Evolutionary conservation across 306 rosid species (phyloP).

Genomic region (Dryas alaskensis): DNA sequence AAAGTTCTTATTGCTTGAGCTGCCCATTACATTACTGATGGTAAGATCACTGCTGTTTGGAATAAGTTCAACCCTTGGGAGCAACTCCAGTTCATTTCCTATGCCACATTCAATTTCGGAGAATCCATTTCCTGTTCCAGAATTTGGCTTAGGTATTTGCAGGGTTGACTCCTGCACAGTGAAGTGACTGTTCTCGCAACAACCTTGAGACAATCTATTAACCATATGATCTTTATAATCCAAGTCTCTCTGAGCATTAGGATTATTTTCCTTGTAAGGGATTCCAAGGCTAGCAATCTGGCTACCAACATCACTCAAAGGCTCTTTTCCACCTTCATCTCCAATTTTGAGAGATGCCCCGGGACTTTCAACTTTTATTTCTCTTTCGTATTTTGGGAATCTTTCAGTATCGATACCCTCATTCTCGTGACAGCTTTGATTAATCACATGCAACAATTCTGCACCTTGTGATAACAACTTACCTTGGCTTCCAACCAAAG

Average conservation of each 20-base stretch:
- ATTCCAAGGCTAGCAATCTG: slow-evolving; percentile 20
- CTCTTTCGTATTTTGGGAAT: slow-evolving; percentile 12
- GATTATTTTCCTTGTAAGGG: slow-evolving; percentile 23
- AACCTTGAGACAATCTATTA: not conserved
- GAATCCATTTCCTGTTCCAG: not conserved
- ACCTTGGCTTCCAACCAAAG: slow-evolving; percentile 23
- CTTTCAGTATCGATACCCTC: slow-evolving; percentile 23
- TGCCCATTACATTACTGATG: not conserved
- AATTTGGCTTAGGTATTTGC: not conserved
- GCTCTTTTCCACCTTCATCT: slow-evolving; percentile 23
- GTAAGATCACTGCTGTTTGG: not conserved
- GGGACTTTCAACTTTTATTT: slow-evolving; percentile 10
- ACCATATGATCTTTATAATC: not conserved
- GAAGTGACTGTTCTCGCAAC: not conserved
- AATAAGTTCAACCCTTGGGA: not conserved
- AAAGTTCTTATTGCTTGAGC: not conserved
- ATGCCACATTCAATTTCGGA: slow-evolving; percentile 6
- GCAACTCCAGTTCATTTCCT: slow-evolving; percentile 17
- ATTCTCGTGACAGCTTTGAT: slow-evolving; percentile 14
- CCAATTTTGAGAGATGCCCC: slow-evolving; percentile 14
- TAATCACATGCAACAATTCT: slow-evolving; percentile 8
- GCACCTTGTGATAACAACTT: slow-evolving; percentile 13
- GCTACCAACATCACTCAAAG: slow-evolving; percentile 17
- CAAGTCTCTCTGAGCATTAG: not conserved
- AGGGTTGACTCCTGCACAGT: not conserved